Base-by-base conservation (phyloP, 1,284 basidiomycete species). In the Cutaneotrichosporon sp. region DNA sequence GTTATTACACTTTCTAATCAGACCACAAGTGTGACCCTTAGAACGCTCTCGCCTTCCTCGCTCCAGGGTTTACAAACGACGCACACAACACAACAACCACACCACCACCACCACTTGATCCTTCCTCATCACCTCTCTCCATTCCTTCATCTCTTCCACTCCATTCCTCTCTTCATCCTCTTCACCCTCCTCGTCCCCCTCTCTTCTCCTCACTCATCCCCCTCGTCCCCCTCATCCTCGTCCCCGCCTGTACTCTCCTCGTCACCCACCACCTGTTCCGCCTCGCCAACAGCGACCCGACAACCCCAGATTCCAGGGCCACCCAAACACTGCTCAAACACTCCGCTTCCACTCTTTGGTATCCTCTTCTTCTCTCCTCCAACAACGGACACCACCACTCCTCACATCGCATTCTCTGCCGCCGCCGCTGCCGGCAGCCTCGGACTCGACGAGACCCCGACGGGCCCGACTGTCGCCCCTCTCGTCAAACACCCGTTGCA, bases 291-390 rank as follows among this genome's bases (percentile, higher is more conserved):
- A 37, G 14, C 13, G 13, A 14, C 36, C 17, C 36, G 7, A 4
- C 36, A 4, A 5, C 13, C 4, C 36, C 14, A 37, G 13, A 14
- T 37, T 18, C n/a, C 15, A 17, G 13, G n/a, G 9, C 38, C 33
- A 50, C 13, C 33, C 49, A 44, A 23, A 17, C 36, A 30, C 26
- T 35, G 21, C 49, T 36, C 20, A 20, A 46, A 46, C 51, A 46
- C 35, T 22, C 51, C 33, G 23, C 44, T 20, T 38, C 15, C 48
- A 30, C 45, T 18, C 21, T 35, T 34, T n/a, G n/a, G n/a, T n/a
- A 17, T 36, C 43, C 9, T 38, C 46, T 18, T 33, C 46, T 7
- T 33, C 46, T 38, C 46, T 20, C 13, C 49, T 26, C 36, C 35
- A 20, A n/a, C n/a, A 18, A 30, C 26, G 26, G 36, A 37, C 36